phyloP scores from a whole-genome alignment of 345 rosid species.

The Aurinia saxatilis region DNA sequence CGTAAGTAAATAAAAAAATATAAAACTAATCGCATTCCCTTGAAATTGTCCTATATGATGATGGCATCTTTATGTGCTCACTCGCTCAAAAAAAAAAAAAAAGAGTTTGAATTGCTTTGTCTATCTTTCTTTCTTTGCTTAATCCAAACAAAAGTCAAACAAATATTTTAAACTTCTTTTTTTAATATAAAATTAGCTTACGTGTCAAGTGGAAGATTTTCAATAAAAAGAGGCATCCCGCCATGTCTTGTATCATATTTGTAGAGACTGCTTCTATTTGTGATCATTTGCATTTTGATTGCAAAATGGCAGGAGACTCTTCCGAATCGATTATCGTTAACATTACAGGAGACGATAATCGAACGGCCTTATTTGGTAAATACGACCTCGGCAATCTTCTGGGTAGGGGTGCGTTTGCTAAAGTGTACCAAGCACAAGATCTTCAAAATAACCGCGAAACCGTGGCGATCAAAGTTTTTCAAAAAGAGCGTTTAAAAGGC shows the following conservation, averaged over 20 bases:
- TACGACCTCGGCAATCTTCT: slow-evolving; percentile 62
- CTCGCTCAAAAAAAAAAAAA: too few species aligned
- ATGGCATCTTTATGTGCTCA: too few species aligned
- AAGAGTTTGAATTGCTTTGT: neutral
- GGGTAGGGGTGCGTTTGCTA: slow-evolving; percentile 69
- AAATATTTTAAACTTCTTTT: neutral
- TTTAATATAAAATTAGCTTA: neutral
- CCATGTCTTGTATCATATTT: slow-evolving; percentile 6
- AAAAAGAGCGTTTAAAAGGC: slow-evolving; percentile 43
- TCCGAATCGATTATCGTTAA: slow-evolving; percentile 29
- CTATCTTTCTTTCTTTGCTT: neutral
- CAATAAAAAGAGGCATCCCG: slow-evolving; percentile 26
- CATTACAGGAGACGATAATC: slow-evolving; percentile 24
- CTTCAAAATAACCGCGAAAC: slow-evolving; percentile 44
- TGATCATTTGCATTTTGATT: neutral
- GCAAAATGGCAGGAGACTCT: slow-evolving; percentile 21
- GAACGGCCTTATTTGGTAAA: slow-evolving; percentile 41
- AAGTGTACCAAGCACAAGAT: slow-evolving; percentile 62
- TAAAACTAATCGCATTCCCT: neutral
- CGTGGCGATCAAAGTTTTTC: slow-evolving; percentile 71
- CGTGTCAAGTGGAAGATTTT: slow-evolving; percentile 4
- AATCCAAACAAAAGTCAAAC: neutral
- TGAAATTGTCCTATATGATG: slow-evolving; percentile 5
- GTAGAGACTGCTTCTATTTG: neutral
- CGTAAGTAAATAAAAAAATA: neutral